Evolutionary conservation across 139 green algal species (phyloP), one percentile per base, ranked within the genome.

Genomic region (Tetraselmis striata): DNA sequence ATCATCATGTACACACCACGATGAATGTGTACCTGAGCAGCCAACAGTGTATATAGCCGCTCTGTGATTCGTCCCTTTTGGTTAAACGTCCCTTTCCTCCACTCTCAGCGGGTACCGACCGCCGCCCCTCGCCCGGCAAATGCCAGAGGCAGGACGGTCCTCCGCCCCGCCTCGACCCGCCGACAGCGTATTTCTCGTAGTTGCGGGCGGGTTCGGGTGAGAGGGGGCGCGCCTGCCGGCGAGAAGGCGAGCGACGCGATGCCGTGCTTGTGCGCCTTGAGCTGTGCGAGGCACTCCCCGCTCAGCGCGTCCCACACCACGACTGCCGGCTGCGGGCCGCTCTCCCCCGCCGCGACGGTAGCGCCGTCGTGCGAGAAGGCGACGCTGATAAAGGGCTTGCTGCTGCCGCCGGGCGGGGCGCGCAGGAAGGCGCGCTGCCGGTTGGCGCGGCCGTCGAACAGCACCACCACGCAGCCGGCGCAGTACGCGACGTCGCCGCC

Each of bases 311-410:
- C 83, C 82, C 85, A 92, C 0, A 92, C 67, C 0, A 85, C 28
- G 0, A 92, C 59, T 2, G 84, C 78, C 0, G 88, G 28, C 31
- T 67, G 0, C 23, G 28, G 18, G 2, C 81, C 82, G 25, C 32
- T 32, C 67, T 92, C 89, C 1, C 89, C 89, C 24, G 85, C 86
- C 2, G 85, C 86, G 1, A 92, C n/a, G 76, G 87, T 79, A 0
- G 59, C 30, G 0, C 85, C 85, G 31, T 86, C 79, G 0, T 22
- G 31, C 0, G 83, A 87, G 81, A 85, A 89, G 1, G 83, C 76
- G 0, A 90, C 0, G 77, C 82, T 87, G 1, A 30, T 27, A 30
- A 87, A 76, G 0, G 79, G 83, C 1, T 84, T 79, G 30, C 85
- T 87, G 79, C 75, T 77, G 26, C 30, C 76, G 18, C 67, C 77